Evolutionary conservation across 352 stramenopile species (phyloP), one percentile per base, ranked within the genome.

Genomic region (Pythium dissotocum): DNA sequence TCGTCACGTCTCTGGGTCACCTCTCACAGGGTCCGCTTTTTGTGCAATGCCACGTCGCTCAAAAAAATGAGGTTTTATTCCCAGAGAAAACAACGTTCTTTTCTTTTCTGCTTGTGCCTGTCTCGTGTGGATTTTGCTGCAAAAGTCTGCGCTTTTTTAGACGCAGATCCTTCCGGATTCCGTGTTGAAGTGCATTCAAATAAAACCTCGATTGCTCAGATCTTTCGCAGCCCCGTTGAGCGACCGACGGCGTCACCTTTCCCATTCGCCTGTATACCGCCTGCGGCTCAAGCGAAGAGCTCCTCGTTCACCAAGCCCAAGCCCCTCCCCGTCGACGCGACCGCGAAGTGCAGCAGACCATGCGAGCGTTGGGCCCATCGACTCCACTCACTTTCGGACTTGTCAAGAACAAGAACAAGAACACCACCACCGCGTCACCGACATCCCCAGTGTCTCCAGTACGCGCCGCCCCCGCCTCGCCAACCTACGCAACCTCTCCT

Each of bases 171-270:
- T 52, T 49, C 14, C 6, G 44, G 61, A 61, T 61, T 53, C 28
- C 56, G 63, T 70, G 63, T 70, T 70, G 63, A 70, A 70, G 63
- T 70, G 63, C 0, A 61, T 40, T 4, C 2, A 18, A 32, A 30
- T 48, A 69, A 69, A 70, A 70, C 63, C 63, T 70, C 63, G 38
- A 26, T 21, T 30, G 14, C 42, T 40, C 14, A 21, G 7, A 18
- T 36, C 59, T 28, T 26, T 32, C n/a, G 40, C 61, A 67, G 36
- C 36, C 33, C 36, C 26, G 61, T 61, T 61, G 24, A 58, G 35
- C 56, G 62, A 48, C 53, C 56, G 62, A 55, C 62, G 53, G 62
- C 62, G 62, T 69, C 62, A 69, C 53, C 53, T 69, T 62, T 69
- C 62, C 42, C 62, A 58, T 55, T 69, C 53, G 53, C 26, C 40